These are phyloP conservation scores for Cryptomeria japonica DNA, from an alignment of 75 land plant genomes.

Conservation along the genomic window DNA sequence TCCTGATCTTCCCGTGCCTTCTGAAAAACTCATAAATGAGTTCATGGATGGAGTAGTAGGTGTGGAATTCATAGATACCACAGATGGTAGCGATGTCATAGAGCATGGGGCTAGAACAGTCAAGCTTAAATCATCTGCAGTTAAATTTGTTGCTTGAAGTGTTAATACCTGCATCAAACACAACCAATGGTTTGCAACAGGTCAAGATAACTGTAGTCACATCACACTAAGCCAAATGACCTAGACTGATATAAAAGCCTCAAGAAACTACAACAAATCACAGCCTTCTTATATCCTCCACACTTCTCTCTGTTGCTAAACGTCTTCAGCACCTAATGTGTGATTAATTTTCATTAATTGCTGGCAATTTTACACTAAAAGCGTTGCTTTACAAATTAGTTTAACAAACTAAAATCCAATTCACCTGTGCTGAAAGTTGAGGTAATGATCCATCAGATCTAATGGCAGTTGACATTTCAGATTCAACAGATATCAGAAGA, in stretches of 20 bases:
- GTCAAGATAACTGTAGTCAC: background rate
- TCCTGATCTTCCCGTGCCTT: slow-evolving; percentile 28
- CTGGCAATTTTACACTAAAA: background rate
- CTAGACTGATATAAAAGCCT: background rate
- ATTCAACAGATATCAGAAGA: slow-evolving; percentile 86
- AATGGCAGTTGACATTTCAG: slow-evolving; percentile 57
- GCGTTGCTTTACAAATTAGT: no score
- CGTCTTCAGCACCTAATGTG: background rate
- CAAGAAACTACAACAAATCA: background rate
- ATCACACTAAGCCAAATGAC: background rate
- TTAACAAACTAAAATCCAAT: background rate
- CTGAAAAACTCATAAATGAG: slow-evolving; percentile 37
- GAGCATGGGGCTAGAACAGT: slow-evolving; percentile 93
- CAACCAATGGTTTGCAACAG: background rate
- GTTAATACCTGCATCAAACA: slow-evolving; percentile 73
- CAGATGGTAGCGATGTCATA: slow-evolving; percentile 64
- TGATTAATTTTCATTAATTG: background rate
- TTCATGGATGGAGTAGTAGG: slow-evolving; percentile 49
- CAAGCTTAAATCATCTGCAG: slow-evolving; percentile 75
- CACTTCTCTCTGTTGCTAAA: background rate
- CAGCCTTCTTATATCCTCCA: background rate
- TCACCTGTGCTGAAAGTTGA: slow-evolving; percentile 88
- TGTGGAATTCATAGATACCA: slow-evolving; percentile 61
- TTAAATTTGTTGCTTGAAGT: slow-evolving; percentile 94
- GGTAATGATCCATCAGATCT: slow-evolving; percentile 44